Evolutionary conservation across 306 rosid species (phyloP), one percentile per base, ranked within the genome.

Genomic region (Spatholobus suberectus): DNA sequence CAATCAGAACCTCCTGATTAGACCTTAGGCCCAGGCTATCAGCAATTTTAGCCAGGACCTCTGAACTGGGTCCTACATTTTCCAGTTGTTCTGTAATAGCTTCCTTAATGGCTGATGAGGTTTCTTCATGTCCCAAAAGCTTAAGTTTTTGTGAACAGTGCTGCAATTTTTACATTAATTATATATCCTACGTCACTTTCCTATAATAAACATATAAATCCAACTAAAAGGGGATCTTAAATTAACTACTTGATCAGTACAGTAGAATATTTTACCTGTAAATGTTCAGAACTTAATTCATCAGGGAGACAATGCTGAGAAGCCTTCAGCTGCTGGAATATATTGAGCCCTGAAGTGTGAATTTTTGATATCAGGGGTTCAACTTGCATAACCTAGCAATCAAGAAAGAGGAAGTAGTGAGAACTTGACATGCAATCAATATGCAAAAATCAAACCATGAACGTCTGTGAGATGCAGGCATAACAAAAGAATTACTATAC

Each of bases 1-100:
- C 99, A 54, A 94, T 96, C 79, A 96, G 89, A 88, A 94, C 86
- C 83, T 96, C 96, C 87, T 90, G 87, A 83, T 94, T 92, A 21
- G 96, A 82, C 82, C 71, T 89, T 82, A 90, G 76, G 86, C 86
- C 83, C 67, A 96, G 88, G 80, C 87, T 77, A 84, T 94, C 96
- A 5, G 91, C 87, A 84, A 91, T 89, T 86, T 90, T 91, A 76
- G 77, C 90, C 84, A 92, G 81, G 66, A 76, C 73, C 78, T 90
- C 97, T 65, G 91, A 81, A 87, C 90, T 87, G 43, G 93, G 89
- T 61, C 88, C 91, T 54, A 79, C 89, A 75, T 90, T 84, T 82
- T 92, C 95, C 75, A 51, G 83, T 81, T 88, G 97, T 80, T 87
- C 90, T 35, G 54, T 78, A 76, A 87, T 81, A 68, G 90, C 92